phyloP scores from a whole-genome alignment of 176 grass and related monocot species.

The Zizania latifolia region DNA sequence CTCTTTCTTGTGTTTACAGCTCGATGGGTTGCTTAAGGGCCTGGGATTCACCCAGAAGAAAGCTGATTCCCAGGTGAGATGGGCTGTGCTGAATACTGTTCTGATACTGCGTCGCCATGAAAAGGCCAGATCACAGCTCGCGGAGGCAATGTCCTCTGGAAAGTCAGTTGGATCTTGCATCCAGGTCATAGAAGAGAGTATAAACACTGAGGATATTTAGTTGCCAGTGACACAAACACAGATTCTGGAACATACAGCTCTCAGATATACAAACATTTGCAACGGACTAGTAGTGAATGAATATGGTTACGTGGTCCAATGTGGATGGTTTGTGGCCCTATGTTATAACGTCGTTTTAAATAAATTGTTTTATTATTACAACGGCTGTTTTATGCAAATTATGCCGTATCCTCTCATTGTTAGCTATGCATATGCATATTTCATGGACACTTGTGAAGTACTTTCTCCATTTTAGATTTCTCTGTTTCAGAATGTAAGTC shows the following conservation, averaged over 20 bases:
- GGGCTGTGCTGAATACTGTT: slow-evolving; percentile 45
- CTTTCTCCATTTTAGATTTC: too few relatives aligned
- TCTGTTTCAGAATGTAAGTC: too few relatives aligned
- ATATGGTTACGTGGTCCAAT: too few relatives aligned
- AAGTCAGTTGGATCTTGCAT: slow-evolving; percentile 39
- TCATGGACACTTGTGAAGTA: too few relatives aligned
- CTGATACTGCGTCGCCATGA: slow-evolving; percentile 34
- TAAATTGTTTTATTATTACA: too few relatives aligned
- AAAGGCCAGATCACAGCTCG: slow-evolving; percentile 36
- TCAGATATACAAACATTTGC: not conserved
- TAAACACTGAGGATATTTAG: slow-evolving; percentile 35
- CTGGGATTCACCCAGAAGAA: slow-evolving; percentile 41
- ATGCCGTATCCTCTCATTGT: too few relatives aligned
- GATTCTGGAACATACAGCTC: not conserved
- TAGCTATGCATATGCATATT: too few relatives aligned
- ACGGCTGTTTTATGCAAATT: too few relatives aligned
- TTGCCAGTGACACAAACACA: not conserved
- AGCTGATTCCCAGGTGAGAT: slow-evolving; percentile 47
- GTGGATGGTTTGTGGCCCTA: too few relatives aligned
- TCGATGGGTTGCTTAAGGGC: slow-evolving; percentile 41
- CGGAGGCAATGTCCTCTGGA: slow-evolving; percentile 38
- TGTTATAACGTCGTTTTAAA: too few relatives aligned
- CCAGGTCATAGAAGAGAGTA: slow-evolving; percentile 37
- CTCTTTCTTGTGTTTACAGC: slow-evolving; percentile 9
- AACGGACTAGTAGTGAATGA: too few relatives aligned